Evolutionary conservation across 352 stramenopile genomes (phyloP), one percentile per base, ranked within the genome.

Genomic region (Globisporangium cylindrosporum): DNA sequence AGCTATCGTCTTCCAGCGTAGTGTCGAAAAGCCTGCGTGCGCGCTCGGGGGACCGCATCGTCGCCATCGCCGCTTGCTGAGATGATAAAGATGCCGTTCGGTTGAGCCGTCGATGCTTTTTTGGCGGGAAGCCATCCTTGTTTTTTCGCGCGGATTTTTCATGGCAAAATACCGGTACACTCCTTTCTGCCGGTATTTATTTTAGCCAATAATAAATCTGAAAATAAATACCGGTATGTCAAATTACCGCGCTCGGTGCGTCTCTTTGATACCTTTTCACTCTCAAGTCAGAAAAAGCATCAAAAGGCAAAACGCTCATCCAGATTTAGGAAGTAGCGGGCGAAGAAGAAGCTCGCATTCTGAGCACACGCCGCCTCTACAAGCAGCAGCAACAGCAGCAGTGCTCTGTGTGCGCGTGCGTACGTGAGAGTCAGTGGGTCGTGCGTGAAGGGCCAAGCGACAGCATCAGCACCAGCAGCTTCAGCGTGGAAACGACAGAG

Each of bases 11-110:
- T 12, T 62, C 55, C 27, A 46, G 38, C 14, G 55, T 12, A 18
- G 54, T 25, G 22, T 27, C 32, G 32, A 70, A 70, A 27, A 70
- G 65, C 18, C 57, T 64, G 57, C 65, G 65, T 3, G 57, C 49
- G 24, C 65, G 49, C 29, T 70, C 65, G 7, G 65, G 65, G 22
- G 65, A 70, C n/a, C 57, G 65, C 65, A 61, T 70, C n/a, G 29
- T 25, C 3, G 53, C 53, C 34, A 56, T 25, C 51, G 14, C 20
- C 20, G 41, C 9, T 22, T 58, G 24, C 12, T 32, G n/a, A 55
- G 20, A 54, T 41, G 46, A 54, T 55, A 2, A 57, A 32, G 22
- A 57, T n/a, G 51, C 10, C 27, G 41, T 7, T 48, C 2, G 25
- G 34, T 41, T 41, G 34, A 12, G 7, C 34, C 7, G 49, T 56